phyloP scores from a whole-genome alignment of 2,329 filamentous ascomycete species.

The Esteya vermicola region DNA sequence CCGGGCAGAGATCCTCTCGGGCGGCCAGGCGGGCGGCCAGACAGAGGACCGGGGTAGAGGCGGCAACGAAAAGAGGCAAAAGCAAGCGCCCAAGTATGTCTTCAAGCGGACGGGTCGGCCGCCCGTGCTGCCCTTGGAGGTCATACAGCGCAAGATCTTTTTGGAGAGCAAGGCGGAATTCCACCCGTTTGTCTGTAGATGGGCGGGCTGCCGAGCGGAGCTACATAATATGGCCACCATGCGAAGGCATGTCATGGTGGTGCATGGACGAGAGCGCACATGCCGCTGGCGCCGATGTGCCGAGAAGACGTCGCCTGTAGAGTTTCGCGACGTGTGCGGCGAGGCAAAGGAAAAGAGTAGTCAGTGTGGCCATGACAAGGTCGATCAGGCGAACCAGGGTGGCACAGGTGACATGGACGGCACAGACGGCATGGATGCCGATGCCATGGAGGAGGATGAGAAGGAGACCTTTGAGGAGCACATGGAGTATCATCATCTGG shows the following conservation, averaged over 20 bases:
- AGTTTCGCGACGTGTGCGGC: constrained; percentile 3
- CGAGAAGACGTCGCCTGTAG: constrained; percentile 7
- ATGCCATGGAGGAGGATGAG: constrained; percentile 4
- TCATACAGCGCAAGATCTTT: constrained; percentile 24
- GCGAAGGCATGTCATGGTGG: constrained; percentile 33
- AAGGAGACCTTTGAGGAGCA: constrained; percentile 29
- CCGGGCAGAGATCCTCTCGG: neutral
- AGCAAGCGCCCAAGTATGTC: neutral
- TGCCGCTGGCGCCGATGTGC: constrained; percentile 29
- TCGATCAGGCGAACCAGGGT: neutral
- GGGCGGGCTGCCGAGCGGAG: constrained; percentile 43
- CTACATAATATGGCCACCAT: constrained; percentile 49
- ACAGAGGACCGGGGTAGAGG: neutral
- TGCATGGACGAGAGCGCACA: constrained; percentile 25
- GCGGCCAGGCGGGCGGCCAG: neutral
- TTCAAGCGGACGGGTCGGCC: constrained; percentile 26
- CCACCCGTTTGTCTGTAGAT: constrained; percentile 43
- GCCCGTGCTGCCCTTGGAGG: constrained; percentile 17
- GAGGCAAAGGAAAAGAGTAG: neutral
- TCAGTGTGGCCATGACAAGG: too few relatives aligned
- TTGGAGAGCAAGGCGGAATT: constrained; percentile 27
- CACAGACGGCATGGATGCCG: neutral
- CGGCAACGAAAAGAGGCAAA: neutral
- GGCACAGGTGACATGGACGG: neutral
- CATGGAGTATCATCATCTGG: constrained; percentile 37